Percentiles rank a stretch among this genome's conserved stretches.
Conservation (phyloP, 108 stramenopile genomes). For the Epithemia pelagica region DNA sequence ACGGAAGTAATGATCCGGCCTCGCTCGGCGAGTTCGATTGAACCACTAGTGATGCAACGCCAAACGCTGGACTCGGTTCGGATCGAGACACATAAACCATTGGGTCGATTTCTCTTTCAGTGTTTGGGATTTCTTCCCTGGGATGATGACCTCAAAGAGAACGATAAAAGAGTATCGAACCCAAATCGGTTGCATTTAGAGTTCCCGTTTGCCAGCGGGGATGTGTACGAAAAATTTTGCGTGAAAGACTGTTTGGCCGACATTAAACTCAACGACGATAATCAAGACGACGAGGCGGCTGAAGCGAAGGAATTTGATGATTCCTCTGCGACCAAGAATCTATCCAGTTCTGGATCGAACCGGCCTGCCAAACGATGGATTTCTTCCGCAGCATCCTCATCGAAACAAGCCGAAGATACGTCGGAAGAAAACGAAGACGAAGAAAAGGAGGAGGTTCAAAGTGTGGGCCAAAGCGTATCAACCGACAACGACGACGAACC, state of each 20-base stretch:
- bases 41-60: constrained; percentile 24
- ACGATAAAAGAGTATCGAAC: constrained; percentile 14
- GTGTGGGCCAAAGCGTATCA: background rate
- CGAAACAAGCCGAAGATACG: background rate
- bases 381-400: background rate
- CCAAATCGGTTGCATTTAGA: constrained; percentile 35
- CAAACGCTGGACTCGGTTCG: background rate
- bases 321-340: background rate
- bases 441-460: background rate
- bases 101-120: constrained; percentile 16
- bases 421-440: background rate
- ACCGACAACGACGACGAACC: background rate
- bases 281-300: background rate
- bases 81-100: constrained; percentile 3
- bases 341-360: background rate
- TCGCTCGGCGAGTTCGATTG: constrained; percentile 19
- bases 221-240: constrained; percentile 38
- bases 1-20: constrained; percentile 23
- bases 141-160: constrained; percentile 9
- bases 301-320: background rate
- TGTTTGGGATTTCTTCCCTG: constrained; percentile 19
- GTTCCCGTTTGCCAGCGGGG: constrained; percentile 49
- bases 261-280: background rate
- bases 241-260: constrained; percentile 32
- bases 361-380: background rate